Percentiles rank a stretch among this genome's conserved stretches.
Evolutionary conservation across 805 yeast species (phyloP).

Genomic region (Kurtzmaniella cleridarum): DNA sequence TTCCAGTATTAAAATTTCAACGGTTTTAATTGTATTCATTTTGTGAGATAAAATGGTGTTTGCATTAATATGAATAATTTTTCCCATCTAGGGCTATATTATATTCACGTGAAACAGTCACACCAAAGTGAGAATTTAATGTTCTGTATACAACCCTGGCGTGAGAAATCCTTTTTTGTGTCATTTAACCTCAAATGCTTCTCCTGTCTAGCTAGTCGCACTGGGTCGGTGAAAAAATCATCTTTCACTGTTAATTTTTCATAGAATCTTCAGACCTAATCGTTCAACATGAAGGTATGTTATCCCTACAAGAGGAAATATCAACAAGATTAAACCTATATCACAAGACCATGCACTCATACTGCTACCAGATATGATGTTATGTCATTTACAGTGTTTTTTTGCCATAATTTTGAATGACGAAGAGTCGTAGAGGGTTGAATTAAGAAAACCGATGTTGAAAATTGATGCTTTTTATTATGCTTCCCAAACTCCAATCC

Average conservation of each 20-base stretch:
- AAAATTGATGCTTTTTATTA: no score
- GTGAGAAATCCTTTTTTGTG: no score
- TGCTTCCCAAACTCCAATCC: no score
- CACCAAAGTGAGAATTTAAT: not conserved
- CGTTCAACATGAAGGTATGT: slow-evolving; percentile 44
- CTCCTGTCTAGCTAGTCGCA: slow-evolving; percentile 11
- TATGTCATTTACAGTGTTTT: slow-evolving; percentile 1
- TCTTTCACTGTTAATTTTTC: slow-evolving; percentile 3
- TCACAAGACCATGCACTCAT: no score
- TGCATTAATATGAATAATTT: no score
- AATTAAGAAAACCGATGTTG: no score
- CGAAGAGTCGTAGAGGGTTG: not conserved
- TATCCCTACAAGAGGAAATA: not conserved
- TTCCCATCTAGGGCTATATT: not conserved
- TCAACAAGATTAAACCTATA: no score
- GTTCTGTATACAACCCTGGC: no score
- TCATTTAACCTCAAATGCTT: no score
- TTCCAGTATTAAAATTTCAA: no score
- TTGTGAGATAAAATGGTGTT: no score
- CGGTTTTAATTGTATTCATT: no score
- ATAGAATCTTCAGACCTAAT: slow-evolving; percentile 15
- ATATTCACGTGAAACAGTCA: slow-evolving; percentile 4
- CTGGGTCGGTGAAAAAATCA: slow-evolving; percentile 5
- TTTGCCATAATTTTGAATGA: not conserved
- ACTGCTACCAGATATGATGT: not conserved